phyloP scores from a whole-genome alignment of 345 rosid species.

The Hevea brasiliensis region DNA sequence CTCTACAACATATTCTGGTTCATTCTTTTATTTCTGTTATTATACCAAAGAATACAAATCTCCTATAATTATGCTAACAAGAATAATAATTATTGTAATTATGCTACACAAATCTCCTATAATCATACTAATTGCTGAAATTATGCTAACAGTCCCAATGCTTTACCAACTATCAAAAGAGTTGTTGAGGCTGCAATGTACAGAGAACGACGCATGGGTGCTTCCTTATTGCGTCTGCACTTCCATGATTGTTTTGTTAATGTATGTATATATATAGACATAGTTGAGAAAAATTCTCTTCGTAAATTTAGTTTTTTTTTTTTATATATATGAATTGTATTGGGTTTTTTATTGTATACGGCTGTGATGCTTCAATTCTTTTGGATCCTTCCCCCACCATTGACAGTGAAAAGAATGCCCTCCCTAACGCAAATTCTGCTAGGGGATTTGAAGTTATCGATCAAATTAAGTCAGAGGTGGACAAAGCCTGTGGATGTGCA shows the following conservation, averaged over 20 bases:
- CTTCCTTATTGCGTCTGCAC: conserved; percentile 39
- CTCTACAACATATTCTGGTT: too few relatives aligned
- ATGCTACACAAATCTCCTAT: too few relatives aligned
- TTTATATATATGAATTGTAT: too few relatives aligned
- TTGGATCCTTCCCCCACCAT: conserved; percentile 35
- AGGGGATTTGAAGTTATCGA: conserved; percentile 55
- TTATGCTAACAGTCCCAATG: too few relatives aligned
- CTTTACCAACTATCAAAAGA: conserved; percentile 27
- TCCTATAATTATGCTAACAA: too few relatives aligned
- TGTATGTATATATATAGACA: conserved; percentile 20
- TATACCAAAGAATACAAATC: too few relatives aligned
- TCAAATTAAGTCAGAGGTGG: conserved; percentile 40
- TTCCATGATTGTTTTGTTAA: conserved; percentile 44
- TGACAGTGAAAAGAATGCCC: conserved; percentile 43
- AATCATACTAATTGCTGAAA: too few relatives aligned
- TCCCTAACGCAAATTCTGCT: conserved; percentile 37
- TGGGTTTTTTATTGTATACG: conserved; percentile 21
- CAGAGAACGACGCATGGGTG: conserved; percentile 40
- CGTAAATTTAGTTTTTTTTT: too few relatives aligned
- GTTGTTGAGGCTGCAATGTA: conserved; percentile 13
- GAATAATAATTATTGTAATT: too few relatives aligned
- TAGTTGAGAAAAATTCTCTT: background rate
- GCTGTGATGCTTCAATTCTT: conserved; percentile 50
- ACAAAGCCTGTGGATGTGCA: conserved; percentile 28
- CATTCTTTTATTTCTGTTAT: too few relatives aligned